Percentiles rank a stretch among this genome's conserved stretches.
phyloP scores from a whole-genome alignment of 2,329 filamentous ascomycete genomes.

The Dothistroma pini region DNA sequence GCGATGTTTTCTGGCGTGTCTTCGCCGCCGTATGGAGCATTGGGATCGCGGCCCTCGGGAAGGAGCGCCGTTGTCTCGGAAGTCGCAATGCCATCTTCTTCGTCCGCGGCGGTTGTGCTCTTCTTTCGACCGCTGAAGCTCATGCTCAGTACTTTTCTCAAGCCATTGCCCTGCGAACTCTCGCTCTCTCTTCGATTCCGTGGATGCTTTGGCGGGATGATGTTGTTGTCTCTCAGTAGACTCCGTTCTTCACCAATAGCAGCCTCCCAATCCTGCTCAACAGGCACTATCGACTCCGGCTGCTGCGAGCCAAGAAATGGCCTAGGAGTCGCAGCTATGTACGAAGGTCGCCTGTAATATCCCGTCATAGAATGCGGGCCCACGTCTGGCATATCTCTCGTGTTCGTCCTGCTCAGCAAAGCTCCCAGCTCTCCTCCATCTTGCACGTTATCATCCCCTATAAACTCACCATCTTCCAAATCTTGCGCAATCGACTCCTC shows the following conservation, averaged over 20 bases:
- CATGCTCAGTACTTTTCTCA: constrained; percentile 22
- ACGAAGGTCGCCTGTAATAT: constrained; percentile 72
- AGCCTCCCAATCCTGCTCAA: constrained; percentile 51
- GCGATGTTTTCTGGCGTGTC: constrained; percentile 58
- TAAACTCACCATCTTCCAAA: constrained; percentile 27
- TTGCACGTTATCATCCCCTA: constrained; percentile 20
- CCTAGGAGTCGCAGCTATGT: constrained; percentile 68
- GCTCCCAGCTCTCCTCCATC: constrained; percentile 12
- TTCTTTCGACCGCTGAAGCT: constrained; percentile 30
- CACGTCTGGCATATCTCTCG: constrained; percentile 14
- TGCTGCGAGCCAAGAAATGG: constrained; percentile 63
- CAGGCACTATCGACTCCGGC: constrained; percentile 38
- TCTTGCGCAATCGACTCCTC: constrained; percentile 34
- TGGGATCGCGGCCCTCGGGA: constrained; percentile 24
- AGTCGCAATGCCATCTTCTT: constrained; percentile 9
- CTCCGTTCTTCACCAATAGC: constrained; percentile 56
- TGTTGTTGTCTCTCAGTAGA: constrained; percentile 56
- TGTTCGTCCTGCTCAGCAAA: constrained; percentile 17
- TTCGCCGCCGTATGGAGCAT: constrained; percentile 44
- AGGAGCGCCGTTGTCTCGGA: constrained; percentile 50
- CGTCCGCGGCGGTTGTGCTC: constrained; percentile 28
- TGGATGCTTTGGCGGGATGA: constrained; percentile 53
- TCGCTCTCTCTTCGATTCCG: constrained; percentile 29
- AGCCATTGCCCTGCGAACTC: constrained; percentile 17
- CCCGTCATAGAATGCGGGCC: constrained; percentile 52